These are phyloP conservation scores for Sambucus nigra DNA, from an alignment of 129 eudicot genomes.

Conservation along the genomic window DNA sequence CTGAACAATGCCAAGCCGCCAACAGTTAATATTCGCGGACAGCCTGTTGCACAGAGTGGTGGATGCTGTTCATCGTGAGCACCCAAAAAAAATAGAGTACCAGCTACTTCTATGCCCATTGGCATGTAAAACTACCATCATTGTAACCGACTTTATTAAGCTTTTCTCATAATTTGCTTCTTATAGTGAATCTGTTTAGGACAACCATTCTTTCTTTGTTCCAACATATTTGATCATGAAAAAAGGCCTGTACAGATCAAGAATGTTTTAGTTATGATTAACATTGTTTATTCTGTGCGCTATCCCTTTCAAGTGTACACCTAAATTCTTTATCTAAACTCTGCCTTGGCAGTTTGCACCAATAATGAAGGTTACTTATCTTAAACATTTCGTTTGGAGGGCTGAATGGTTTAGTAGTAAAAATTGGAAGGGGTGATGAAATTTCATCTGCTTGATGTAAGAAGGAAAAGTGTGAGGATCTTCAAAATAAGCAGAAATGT, in stretches of 20 bases:
- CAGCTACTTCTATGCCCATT: neutral
- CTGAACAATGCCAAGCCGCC: constrained; percentile 34
- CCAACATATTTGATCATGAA: constrained; percentile 7
- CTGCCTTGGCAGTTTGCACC: no score
- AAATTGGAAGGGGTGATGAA: no score
- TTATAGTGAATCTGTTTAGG: neutral
- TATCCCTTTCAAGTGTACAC: no score
- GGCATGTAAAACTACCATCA: constrained; percentile 7
- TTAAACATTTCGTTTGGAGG: no score
- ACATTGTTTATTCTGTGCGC: no score
- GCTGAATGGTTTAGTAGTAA: no score
- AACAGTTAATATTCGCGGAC: constrained; percentile 50
- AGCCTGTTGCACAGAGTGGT: constrained; percentile 46
- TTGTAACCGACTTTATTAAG: neutral
- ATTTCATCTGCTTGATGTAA: no score
- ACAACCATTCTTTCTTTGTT: neutral
- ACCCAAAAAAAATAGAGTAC: neutral
- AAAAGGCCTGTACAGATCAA: constrained; percentile 9
- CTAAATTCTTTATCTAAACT: no score
- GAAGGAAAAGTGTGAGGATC: no score
- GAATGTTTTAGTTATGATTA: no score
- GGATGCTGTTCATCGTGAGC: constrained; percentile 44
- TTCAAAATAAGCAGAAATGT: no score
- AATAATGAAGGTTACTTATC: no score
- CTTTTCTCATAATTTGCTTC: neutral